These are phyloP conservation scores for Citrullus colocynthis DNA, from an alignment of 306 rosid genomes.

Conservation along the genomic window DNA sequence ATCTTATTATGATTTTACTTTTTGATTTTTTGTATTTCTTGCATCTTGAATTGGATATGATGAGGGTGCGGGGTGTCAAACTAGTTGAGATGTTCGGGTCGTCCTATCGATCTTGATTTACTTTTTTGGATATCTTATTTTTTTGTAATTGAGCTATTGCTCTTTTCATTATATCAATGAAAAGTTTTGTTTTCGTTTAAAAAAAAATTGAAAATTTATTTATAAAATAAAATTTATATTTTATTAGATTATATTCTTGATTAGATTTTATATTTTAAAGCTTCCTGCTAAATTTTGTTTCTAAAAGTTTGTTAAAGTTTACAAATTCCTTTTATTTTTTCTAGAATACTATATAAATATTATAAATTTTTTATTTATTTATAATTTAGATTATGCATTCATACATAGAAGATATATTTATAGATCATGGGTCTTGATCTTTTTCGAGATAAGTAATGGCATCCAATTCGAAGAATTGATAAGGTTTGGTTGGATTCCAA, in stretches of 20 bases:
- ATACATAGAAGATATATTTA: not conserved
- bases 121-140: no score
- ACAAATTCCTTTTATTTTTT: not conserved
- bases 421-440: not conserved
- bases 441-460: not conserved
- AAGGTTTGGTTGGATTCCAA: not conserved
- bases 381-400: not conserved
- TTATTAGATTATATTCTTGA: not conserved
- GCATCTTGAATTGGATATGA: no score
- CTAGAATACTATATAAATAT: not conserved
- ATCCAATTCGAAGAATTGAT: not conserved
- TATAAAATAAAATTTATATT: not conserved
- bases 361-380: not conserved
- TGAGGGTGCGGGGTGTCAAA: no score
- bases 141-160: no score
- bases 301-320: not conserved
- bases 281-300: not conserved
- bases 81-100: no score
- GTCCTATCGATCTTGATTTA: no score
- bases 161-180: no score
- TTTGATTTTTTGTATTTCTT: no score
- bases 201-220: not conserved
- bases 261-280: not conserved
- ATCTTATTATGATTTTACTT: no score
- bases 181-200: no score